These are phyloP conservation scores for Fraxinus pennsylvanica DNA, from an alignment of 257 asterid species.

Conservation along the genomic window DNA sequence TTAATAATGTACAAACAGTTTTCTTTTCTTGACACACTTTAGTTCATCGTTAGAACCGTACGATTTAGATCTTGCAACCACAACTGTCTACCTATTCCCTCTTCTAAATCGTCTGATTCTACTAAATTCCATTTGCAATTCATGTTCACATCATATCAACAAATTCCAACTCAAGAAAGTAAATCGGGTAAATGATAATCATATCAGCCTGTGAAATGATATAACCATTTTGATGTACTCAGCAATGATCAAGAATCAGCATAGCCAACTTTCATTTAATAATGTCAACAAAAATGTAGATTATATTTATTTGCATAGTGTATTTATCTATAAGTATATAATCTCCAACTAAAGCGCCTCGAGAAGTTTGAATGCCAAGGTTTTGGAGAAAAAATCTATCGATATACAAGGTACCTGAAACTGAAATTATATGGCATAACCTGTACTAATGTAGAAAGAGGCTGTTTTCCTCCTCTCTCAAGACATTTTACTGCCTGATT, in stretches of 20 bases:
- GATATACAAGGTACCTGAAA: conserved; percentile 71
- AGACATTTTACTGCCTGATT: conserved; percentile 51
- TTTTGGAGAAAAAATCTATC: conserved; percentile 10
- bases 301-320: background rate
- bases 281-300: background rate
- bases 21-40: too few relatives aligned
- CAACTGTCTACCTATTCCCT: too few relatives aligned
- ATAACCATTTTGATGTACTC: too few relatives aligned
- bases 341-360: background rate
- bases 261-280: background rate
- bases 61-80: too few relatives aligned
- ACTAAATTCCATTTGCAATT: too few relatives aligned
- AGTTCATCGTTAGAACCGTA: too few relatives aligned
- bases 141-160: too few relatives aligned
- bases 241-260: background rate
- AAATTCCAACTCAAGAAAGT: too few relatives aligned
- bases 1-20: too few relatives aligned
- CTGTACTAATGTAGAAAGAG: conserved; percentile 50
- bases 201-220: too few relatives aligned
- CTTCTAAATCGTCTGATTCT: too few relatives aligned
- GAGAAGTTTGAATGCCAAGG: background rate
- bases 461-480: conserved; percentile 42
- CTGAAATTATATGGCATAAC: conserved; percentile 66
- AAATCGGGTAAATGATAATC: too few relatives aligned
- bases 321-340: background rate